Conservation (phyloP, 2,329 filamentous ascomycete genomes). For the Aspergillus ustus region DNA sequence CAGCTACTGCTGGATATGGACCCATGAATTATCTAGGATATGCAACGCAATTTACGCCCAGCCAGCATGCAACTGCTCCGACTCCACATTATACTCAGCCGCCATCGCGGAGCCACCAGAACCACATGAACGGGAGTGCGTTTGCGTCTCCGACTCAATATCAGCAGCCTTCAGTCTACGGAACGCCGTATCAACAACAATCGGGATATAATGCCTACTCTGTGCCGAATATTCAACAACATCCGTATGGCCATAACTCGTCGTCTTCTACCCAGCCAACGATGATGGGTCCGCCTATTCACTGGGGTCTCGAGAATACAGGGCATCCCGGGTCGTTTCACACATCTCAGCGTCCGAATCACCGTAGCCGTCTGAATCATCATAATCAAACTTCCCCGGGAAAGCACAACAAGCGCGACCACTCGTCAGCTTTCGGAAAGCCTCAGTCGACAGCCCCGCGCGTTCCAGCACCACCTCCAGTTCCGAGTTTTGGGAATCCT, state of each 20-base stretch:
- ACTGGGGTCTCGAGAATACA: constrained; percentile 57
- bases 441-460: constrained; percentile 35
- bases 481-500: constrained; percentile 51
- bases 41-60: constrained; percentile 30
- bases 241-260: constrained; percentile 25
- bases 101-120: constrained; percentile 30
- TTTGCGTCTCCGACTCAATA: constrained; percentile 32
- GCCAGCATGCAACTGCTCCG: constrained; percentile 30
- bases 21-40: constrained; percentile 37
- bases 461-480: constrained; percentile 46
- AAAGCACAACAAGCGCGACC: constrained; percentile 42
- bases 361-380: constrained; percentile 30
- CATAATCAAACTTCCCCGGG: constrained; percentile 24
- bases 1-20: constrained; percentile 32
- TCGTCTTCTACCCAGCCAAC: constrained; percentile 36
- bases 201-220: constrained; percentile 35
- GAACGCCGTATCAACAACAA: constrained; percentile 33
- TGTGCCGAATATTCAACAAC: constrained; percentile 28
- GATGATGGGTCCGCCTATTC: constrained; percentile 61
- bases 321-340: constrained; percentile 55
- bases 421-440: constrained; percentile 43
- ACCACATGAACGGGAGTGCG: constrained; percentile 24
- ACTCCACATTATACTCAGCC: constrained; percentile 32
- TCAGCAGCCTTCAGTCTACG: constrained; percentile 28
- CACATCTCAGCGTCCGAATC: constrained; percentile 37